Evolutionary conservation across 2,329 filamentous ascomycete genomes (phyloP).

Genomic region (Paramyrothecium sp.): DNA sequence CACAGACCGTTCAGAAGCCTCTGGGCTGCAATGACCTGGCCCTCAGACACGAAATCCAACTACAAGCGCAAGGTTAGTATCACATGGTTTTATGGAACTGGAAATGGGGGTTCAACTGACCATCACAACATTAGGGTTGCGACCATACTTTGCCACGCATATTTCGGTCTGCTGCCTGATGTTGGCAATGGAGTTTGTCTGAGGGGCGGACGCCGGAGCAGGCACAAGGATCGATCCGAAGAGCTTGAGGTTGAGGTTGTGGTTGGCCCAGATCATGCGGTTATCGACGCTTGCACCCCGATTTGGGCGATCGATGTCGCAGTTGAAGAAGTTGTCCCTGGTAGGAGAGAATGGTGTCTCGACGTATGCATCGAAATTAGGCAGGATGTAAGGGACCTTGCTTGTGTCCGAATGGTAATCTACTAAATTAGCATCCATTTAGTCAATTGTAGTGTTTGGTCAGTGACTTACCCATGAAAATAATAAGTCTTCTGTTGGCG

Average conservation of each 20-base stretch:
- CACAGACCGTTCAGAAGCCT: background rate
- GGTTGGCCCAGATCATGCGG: slow-evolving; percentile 25
- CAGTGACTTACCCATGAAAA: slow-evolving; percentile 65
- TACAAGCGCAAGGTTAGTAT: background rate
- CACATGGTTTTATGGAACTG: too few species aligned
- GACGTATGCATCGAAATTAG: slow-evolving; percentile 66
- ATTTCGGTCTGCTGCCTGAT: slow-evolving; percentile 22
- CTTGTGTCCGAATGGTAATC: slow-evolving; percentile 56
- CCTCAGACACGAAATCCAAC: background rate
- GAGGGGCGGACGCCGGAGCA: slow-evolving; percentile 21
- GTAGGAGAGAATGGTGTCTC: slow-evolving; percentile 71
- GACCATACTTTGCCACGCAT: slow-evolving; percentile 16
- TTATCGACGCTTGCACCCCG: slow-evolving; percentile 20
- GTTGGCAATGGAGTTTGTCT: slow-evolving; percentile 32
- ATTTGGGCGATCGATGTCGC: slow-evolving; percentile 61
- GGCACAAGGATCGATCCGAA: slow-evolving; percentile 32
- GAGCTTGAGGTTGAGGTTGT: slow-evolving; percentile 26
- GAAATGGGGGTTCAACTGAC: slow-evolving; percentile 13
- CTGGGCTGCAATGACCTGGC: slow-evolving; percentile 2
- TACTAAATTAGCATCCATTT: slow-evolving; percentile 24
- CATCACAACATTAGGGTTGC: slow-evolving; percentile 23
- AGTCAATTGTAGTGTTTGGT: background rate
- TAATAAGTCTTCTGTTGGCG: slow-evolving; percentile 61
- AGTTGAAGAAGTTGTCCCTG: slow-evolving; percentile 59
- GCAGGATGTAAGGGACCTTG: slow-evolving; percentile 60